A percentile compares a stretch with the other conserved stretches of the same genome.
These are phyloP conservation scores for Coccomyxa sp. DNA, from an alignment of 139 green algal genomes.

Conservation along the genomic window DNA sequence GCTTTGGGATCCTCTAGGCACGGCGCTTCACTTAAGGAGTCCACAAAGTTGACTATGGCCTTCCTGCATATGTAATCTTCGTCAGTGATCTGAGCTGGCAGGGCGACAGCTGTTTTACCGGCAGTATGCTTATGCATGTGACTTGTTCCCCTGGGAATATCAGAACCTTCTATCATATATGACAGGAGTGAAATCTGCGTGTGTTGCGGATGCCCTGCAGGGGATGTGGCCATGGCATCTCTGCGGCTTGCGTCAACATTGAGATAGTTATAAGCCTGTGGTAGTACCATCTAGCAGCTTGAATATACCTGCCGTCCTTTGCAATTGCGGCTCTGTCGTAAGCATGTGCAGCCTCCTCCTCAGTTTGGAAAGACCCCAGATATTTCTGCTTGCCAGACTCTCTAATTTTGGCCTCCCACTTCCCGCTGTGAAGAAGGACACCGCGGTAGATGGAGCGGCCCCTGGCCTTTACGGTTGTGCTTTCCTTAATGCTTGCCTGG, in stretches of 20 bases:
- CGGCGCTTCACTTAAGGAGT: too few species aligned
- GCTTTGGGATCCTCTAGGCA: too few species aligned
- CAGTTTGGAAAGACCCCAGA: background rate
- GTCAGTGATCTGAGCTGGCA: too few species aligned
- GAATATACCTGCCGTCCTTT: background rate
- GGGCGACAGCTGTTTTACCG: too few species aligned
- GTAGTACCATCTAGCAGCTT: background rate
- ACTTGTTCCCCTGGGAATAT: too few species aligned
- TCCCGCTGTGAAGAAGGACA: background rate
- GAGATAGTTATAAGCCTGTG: background rate
- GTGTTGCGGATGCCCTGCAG: background rate
- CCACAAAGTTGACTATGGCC: too few species aligned
- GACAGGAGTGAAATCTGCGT: too few species aligned
- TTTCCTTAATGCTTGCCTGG: background rate
- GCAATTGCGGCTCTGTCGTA: background rate
- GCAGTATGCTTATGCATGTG: too few species aligned
- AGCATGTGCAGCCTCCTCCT: background rate
- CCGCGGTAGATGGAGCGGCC: background rate
- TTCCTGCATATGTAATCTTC: too few species aligned
- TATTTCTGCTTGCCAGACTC: background rate
- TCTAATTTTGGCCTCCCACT: background rate
- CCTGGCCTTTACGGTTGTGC: background rate
- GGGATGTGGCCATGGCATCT: background rate
- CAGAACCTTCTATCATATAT: too few species aligned
- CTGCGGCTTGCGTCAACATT: background rate